Percentiles rank a stretch among this genome's conserved stretches.
These are phyloP conservation scores for Talaromyces liani DNA, from an alignment of 495 filamentous ascomycete species.

Conservation along the genomic window DNA sequence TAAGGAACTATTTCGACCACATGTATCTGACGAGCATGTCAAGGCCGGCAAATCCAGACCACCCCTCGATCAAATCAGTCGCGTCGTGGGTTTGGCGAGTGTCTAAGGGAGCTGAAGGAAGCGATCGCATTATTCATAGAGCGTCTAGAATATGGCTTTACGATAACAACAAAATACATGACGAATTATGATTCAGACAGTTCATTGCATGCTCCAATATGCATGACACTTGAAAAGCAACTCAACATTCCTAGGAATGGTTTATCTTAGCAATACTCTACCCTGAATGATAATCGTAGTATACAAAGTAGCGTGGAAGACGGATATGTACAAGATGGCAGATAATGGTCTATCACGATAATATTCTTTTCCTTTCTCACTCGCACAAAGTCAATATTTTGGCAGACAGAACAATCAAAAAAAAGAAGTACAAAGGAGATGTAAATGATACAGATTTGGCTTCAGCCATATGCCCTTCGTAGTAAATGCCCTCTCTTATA, in stretches of 20 bases:
- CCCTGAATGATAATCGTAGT: conserved; percentile 27
- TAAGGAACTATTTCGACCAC: conserved; percentile 7
- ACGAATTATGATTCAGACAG: not conserved
- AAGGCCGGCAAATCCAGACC: not conserved
- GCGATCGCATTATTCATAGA: not conserved
- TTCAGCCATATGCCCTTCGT: conserved; percentile 23
- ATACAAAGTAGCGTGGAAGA: conserved; percentile 33
- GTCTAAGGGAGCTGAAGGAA: conserved; percentile 17
- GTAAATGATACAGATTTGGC: conserved; percentile 42
- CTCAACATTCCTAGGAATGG: not conserved
- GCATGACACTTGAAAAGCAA: not conserved
- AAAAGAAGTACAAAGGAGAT: conserved; percentile 27
- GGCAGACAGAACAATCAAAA: conserved; percentile 33
- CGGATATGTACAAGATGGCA: conserved; percentile 44
- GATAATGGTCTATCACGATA: conserved; percentile 36
- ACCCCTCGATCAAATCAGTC: not conserved
- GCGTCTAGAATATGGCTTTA: not conserved
- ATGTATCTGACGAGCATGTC: not conserved
- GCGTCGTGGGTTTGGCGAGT: conserved; percentile 9
- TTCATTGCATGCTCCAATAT: not conserved
- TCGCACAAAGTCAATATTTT: conserved; percentile 18
- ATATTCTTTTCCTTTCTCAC: conserved; percentile 37
- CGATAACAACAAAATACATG: not conserved
- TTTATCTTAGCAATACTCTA: not conserved
- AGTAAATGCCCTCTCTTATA: not conserved